phyloP scores from a whole-genome alignment of 129 eudicot genomes.

The Centrapalus pauciflorus region DNA sequence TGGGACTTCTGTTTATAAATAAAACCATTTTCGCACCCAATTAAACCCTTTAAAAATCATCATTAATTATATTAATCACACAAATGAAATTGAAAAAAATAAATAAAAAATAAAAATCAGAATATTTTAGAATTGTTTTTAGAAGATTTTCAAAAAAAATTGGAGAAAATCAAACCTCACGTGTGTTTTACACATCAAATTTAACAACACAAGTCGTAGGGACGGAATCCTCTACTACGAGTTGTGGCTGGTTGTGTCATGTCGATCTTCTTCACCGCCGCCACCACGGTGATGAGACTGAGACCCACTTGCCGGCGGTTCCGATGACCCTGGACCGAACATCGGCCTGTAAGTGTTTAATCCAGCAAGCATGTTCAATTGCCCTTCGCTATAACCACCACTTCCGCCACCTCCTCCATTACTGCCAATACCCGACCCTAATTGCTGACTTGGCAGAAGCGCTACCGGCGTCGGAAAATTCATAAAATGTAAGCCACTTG shows the following conservation, averaged over 20 bases:
- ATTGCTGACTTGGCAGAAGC: constrained; percentile 55
- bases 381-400: constrained; percentile 61
- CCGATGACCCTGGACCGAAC: constrained; percentile 52
- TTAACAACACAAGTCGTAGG: constrained; percentile 32
- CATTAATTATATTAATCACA: constrained; percentile 40
- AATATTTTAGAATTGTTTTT: constrained; percentile 10
- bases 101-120: constrained; percentile 23
- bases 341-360: constrained; percentile 51
- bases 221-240: constrained; percentile 38
- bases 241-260: constrained; percentile 57
- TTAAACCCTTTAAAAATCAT: constrained; percentile 29
- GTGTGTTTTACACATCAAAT: constrained; percentile 72
- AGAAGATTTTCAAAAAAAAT: constrained; percentile 18
- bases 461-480: constrained; percentile 85
- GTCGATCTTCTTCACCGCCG: constrained; percentile 48
- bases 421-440: constrained; percentile 24
- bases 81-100: constrained; percentile 6
- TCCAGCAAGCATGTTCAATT: constrained; percentile 66
- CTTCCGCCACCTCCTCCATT: constrained; percentile 33
- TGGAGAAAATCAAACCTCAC: constrained; percentile 73
- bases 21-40: constrained; percentile 1
- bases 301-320: constrained; percentile 71
- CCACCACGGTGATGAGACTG: constrained; percentile 48
- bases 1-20: not conserved
- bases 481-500: constrained; percentile 93